Evolutionary conservation across 148 eudicot genomes (phyloP), one percentile per base, ranked within the genome.

Genomic region (Cornus controversa): DNA sequence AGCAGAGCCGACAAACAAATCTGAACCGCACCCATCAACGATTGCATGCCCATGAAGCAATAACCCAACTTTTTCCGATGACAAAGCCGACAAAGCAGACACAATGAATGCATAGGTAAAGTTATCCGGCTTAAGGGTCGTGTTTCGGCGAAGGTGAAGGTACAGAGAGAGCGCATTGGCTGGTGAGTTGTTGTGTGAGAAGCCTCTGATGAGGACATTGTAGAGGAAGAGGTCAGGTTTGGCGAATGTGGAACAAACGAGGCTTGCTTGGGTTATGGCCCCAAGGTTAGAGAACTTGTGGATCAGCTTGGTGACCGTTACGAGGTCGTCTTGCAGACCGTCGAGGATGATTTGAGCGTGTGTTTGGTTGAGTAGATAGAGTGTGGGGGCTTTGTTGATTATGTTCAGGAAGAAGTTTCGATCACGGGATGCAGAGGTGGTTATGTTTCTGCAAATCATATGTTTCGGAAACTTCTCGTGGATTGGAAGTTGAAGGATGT

Each of bases 1-100:
- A 62, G 92, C 87, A 20, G 98, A 90, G 70, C 94, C 92, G 73
- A 92, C 92, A 91, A 85, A 90, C 81, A 90, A 79, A 89, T 94
- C 91, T 54, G 80, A 16, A 0, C 79, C 97, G 81, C 74, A 84
- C 72, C 97, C 96, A 79, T 86, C 82, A 80, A 87, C 78, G 8
- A 92, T 75, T 6, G 86, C 84, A 14, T 92, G 89, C 37, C 81
- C 85, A 86, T 91, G 96, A 75, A 91, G 82, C 85, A 86, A 75
- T 24, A 69, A 53, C 10, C 91, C 93, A 45, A 89, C 13, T 70
- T 78, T 90, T 24, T 84, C 88, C 16, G 53, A 23, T 65, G 69
- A 70, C 50, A 80, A 42, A 47, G 85, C 77, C 67, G 85, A 81
- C 6, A 85, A 79, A 66, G 89, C 89, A 27, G 88, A 82, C 28